Evolutionary conservation across 2,329 filamentous ascomycete genomes (phyloP), one percentile per base, ranked within the genome.

Genomic region (Aspergillus sp.): DNA sequence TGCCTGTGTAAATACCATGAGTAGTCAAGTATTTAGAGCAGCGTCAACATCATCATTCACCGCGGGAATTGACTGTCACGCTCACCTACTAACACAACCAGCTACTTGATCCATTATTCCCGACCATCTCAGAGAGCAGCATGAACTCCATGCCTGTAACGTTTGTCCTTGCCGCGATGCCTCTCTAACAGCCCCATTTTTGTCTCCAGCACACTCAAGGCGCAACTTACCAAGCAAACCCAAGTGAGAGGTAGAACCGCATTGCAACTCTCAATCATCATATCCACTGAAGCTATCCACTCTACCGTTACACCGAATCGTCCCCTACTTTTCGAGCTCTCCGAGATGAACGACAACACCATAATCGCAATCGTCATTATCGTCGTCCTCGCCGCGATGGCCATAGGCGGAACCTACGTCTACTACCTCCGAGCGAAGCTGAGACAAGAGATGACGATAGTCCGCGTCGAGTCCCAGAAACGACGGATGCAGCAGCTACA

Each of bases 351-450:
- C 47, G 39, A 43, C 11, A 59, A 59, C 17, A 26, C 32, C 3
- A 52, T 56, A 26, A 52, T 59, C 22, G 53, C 54, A 20, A 51
- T 54, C 38, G 42, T 59, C 17, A 20, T 59, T 15, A 17, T 59
- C 8, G 18, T 54, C 39, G 48, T 44, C 13, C 57, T 59, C 38
- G 50, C 49, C 45, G 18, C 55, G 15, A 43, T 43, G 8, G 55
- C 20, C 11, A 17, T 53, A 13, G 38, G 53, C 12, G 49, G 39
- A 12, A 12, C 22, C 11, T 57, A 57, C 41, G 15, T 50, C 22
- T 18, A 30, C 6, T 30, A 41, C 9, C 30, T 57, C 8, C 55
- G 41, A 4, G 30, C 13, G 6, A 45, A 43, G 13, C 8, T 54
- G 38, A 45, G 38, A 30, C 9, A 24, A 18, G 48, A 57, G 4